phyloP scores from a whole-genome alignment of 2,329 filamentous ascomycete species.

The Nemania sp. region DNA sequence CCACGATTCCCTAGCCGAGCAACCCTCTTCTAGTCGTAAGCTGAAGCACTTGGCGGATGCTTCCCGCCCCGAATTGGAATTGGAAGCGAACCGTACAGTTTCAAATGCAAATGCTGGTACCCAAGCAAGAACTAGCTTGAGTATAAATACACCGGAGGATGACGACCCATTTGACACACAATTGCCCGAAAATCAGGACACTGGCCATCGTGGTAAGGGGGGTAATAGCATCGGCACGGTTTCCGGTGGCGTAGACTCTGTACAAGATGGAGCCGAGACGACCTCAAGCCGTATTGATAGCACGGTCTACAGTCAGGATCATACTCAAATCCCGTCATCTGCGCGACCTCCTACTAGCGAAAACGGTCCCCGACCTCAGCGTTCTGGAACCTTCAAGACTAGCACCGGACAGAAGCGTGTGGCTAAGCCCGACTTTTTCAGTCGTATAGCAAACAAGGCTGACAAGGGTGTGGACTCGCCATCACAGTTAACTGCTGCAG shows the following conservation, averaged over 20 bases:
- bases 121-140: too few relatives aligned
- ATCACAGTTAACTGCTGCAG: slow-evolving; percentile 28
- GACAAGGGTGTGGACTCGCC: slow-evolving; percentile 14
- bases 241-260: too few relatives aligned
- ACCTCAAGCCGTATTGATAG: neutral
- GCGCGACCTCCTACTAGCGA: slow-evolving; percentile 16
- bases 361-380: neutral
- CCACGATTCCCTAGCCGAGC: slow-evolving; percentile 33
- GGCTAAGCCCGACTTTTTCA: slow-evolving; percentile 33
- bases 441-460: slow-evolving; percentile 18
- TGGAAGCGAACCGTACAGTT: neutral
- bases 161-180: too few relatives aligned
- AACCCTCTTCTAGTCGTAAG: slow-evolving; percentile 31
- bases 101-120: too few relatives aligned
- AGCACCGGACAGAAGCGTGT: slow-evolving; percentile 34
- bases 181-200: too few relatives aligned
- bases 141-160: too few relatives aligned
- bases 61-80: too few relatives aligned
- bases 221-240: too few relatives aligned
- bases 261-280: too few relatives aligned
- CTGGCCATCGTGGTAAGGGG: too few relatives aligned
- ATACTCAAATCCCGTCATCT: slow-evolving; percentile 28
- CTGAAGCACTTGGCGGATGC: too few relatives aligned
- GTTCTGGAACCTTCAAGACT: slow-evolving; percentile 12
- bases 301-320: slow-evolving; percentile 1